These are phyloP conservation scores for Phytophthora niederhauseri DNA, from an alignment of 352 stramenopile genomes.

Conservation along the genomic window DNA sequence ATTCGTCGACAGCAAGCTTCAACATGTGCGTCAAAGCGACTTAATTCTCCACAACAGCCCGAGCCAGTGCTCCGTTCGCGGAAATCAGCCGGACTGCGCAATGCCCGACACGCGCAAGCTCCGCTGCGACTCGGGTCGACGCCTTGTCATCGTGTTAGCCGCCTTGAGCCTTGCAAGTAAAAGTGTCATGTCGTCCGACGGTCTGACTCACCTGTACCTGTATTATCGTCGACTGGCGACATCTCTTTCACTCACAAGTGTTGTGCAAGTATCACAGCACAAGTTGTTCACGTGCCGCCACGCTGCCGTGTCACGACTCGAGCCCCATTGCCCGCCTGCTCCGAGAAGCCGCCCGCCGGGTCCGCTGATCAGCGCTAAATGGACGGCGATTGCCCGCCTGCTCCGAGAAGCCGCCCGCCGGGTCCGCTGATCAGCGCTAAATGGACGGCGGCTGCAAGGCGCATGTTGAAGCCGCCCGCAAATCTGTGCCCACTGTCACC, in stretches of 20 bases:
- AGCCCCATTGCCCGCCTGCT: background rate
- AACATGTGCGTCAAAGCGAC: background rate
- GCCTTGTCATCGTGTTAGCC: background rate
- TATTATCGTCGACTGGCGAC: constrained; percentile 13
- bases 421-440: background rate
- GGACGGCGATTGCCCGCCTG: background rate
- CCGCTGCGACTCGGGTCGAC: background rate
- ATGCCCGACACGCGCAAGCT: background rate
- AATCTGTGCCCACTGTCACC: background rate
- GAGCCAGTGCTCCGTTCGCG: background rate
- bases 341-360: background rate
- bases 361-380: background rate
- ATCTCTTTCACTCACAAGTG: background rate
- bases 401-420: background rate
- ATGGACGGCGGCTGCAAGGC: constrained; percentile 1
- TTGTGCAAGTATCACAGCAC: no score
- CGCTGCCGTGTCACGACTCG: constrained; percentile 13
- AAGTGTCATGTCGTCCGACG: background rate
- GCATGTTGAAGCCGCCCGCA: constrained; percentile 8
- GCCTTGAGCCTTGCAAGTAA: background rate
- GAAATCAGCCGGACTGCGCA: background rate
- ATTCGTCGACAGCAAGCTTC: background rate
- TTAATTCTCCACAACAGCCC: no score
- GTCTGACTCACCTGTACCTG: constrained; percentile 2
- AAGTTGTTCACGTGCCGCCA: constrained; percentile 7